Evolutionary conservation across 2,329 filamentous ascomycete species (phyloP).

Genomic region (Fusarium sp.): DNA sequence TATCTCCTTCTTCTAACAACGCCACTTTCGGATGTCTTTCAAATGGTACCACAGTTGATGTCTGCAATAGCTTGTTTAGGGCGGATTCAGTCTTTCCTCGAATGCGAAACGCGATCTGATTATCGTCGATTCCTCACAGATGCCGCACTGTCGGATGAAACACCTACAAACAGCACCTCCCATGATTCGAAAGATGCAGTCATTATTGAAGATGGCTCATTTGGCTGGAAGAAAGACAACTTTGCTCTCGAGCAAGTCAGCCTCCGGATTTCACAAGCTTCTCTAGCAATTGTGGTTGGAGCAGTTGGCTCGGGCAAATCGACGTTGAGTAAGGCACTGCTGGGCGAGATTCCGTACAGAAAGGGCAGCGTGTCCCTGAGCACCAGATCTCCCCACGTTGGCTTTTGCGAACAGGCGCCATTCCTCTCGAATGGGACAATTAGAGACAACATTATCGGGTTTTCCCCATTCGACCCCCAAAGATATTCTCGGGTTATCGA

Average conservation of each 20-base stretch:
- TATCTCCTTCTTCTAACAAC: background rate
- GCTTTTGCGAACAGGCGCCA: conserved; percentile 48
- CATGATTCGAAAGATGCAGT: background rate
- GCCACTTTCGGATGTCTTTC: background rate
- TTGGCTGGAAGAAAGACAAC: conserved; percentile 41
- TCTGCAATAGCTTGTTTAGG: conserved; percentile 1
- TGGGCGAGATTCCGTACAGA: conserved; percentile 42
- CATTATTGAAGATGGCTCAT: conserved; percentile 11
- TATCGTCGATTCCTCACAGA: background rate
- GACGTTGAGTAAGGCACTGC: conserved; percentile 51
- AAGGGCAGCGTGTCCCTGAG: conserved; percentile 23
- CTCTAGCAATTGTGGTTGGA: conserved; percentile 51
- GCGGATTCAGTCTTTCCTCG: background rate
- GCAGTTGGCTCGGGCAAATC: conserved; percentile 52
- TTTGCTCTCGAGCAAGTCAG: conserved; percentile 29
- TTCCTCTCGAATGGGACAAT: conserved; percentile 51
- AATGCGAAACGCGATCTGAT: background rate
- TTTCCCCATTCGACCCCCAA: conserved; percentile 43
- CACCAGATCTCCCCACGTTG: conserved; percentile 33
- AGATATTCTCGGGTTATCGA: conserved; percentile 50
- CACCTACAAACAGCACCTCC: background rate
- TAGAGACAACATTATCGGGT: conserved; percentile 52
- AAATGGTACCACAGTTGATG: background rate
- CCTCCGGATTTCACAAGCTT: conserved; percentile 10
- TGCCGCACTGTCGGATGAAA: background rate